phyloP scores from a whole-genome alignment of 257 asterid genomes.

The Ocimum tenuiflorum region DNA sequence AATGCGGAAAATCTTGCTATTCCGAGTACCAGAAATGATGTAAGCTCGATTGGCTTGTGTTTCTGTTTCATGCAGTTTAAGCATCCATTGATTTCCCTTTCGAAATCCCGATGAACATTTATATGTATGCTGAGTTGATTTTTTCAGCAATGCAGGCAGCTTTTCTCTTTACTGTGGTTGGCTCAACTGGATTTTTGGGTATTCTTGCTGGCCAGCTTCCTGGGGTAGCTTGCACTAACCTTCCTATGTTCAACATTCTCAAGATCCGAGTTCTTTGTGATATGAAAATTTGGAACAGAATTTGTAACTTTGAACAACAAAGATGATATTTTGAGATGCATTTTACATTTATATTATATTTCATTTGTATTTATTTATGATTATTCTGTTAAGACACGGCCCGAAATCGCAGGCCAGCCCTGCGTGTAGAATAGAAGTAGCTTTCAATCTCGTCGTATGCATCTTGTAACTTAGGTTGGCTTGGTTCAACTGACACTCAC shows the following conservation, averaged over 20 bases:
- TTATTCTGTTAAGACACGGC: too few relatives aligned
- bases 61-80: conserved; percentile 1
- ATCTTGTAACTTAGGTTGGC: background rate
- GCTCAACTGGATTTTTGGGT: conserved; percentile 75
- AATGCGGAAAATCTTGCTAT: conserved; percentile 91
- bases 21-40: conserved; percentile 90
- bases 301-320: too few relatives aligned
- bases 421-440: background rate
- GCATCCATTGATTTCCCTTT: background rate
- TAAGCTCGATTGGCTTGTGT: conserved; percentile 32
- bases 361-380: too few relatives aligned
- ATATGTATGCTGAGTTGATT: conserved; percentile 50
- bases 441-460: background rate
- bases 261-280: too few relatives aligned
- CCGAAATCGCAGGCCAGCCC: too few relatives aligned
- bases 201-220: conserved; percentile 92
- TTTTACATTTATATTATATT: too few relatives aligned
- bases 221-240: conserved; percentile 56
- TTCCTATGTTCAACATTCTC: too few relatives aligned
- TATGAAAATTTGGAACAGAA: too few relatives aligned
- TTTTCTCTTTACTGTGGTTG: conserved; percentile 91
- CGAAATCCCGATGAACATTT: background rate
- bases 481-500: background rate
- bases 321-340: too few relatives aligned
- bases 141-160: conserved; percentile 96